These are phyloP conservation scores for Penicillium sp. DNA, from an alignment of 2,329 filamentous ascomycete species.

Conservation along the genomic window DNA sequence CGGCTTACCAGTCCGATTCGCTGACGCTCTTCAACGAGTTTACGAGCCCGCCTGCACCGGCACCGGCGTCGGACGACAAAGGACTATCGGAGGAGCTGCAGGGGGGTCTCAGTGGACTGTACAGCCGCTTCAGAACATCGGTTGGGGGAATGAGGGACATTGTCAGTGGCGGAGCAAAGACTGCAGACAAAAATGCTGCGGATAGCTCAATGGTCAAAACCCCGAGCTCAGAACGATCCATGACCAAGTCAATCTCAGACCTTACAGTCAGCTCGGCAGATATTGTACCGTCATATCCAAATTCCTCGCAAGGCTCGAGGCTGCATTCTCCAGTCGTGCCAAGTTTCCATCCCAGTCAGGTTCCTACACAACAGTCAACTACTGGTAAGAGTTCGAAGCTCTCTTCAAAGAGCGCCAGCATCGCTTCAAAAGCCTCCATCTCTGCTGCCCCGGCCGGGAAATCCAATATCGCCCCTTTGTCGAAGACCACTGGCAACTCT, in stretches of 20 bases:
- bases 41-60: slow-evolving; percentile 65
- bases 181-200: slow-evolving; percentile 32
- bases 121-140: slow-evolving; percentile 79
- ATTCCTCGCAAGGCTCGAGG: slow-evolving; percentile 43
- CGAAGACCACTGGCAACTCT: slow-evolving; percentile 38
- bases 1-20: slow-evolving; percentile 80
- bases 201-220: slow-evolving; percentile 34
- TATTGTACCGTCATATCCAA: slow-evolving; percentile 31
- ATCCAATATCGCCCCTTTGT: slow-evolving; percentile 42
- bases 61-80: slow-evolving; percentile 67
- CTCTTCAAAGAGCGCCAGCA: slow-evolving; percentile 48
- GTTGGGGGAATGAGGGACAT: slow-evolving; percentile 71
- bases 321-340: slow-evolving; percentile 42
- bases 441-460: slow-evolving; percentile 43
- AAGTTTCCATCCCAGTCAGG: slow-evolving; percentile 37
- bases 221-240: slow-evolving; percentile 33
- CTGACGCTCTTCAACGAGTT: slow-evolving; percentile 96
- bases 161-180: slow-evolving; percentile 41
- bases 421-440: slow-evolving; percentile 48
- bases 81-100: slow-evolving; percentile 74
- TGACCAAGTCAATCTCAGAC: slow-evolving; percentile 33
- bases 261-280: slow-evolving; percentile 26
- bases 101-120: slow-evolving; percentile 85
- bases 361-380: slow-evolving; percentile 28
- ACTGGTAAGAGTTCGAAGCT: slow-evolving; percentile 41